Base-by-base conservation (phyloP, 768 basidiomycete species). In the Leccinum uliginosum region DNA sequence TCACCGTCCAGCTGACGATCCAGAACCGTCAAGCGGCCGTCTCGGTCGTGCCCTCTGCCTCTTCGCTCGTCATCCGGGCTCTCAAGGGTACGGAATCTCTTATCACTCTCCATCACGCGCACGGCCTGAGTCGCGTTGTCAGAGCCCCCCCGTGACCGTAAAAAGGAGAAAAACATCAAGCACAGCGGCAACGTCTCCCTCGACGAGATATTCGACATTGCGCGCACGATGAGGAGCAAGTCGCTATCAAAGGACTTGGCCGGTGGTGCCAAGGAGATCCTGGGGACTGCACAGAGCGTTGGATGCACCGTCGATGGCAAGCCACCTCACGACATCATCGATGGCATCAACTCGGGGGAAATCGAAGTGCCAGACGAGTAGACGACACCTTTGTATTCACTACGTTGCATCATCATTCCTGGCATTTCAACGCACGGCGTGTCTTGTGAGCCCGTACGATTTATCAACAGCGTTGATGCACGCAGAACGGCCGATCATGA, bases 131-230 rank as follows among this genome's bases (percentile, higher is more conserved):
- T 11, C 57, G 44, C 14, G 53, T 54, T 68, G n/a, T 4, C 72
- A 96, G 96, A 98, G 81, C 94, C 97, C 62, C 93, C 94, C 65
- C 93, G 97, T 69, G 97, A 99, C 79, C 89, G 97, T 63, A 99
- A 99, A 78, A 99, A 99, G 86, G 96, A 99, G 84, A 99, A 99
- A 83, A 99, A 98, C 83, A 97, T 99, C 80, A 98, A 98, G 77
- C 97, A 98, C 83, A 76, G 77, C 60, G 97, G 97, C 59, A 98
- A 98, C 80, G 82, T 99, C 63, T 70, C 93, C 55, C 80, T 98
- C 55, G 93, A 96, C 69, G 93, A 97, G 74, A 93, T 99, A 70
- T 75, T 91, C 71, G 88, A 93, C 63, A 95, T 98, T 74, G 95
- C 96, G 63, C 90, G 97, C 74, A 96, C 86, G 61, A 96, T 99